A percentile compares a stretch with the other conserved stretches of the same genome.
Conservation (phyloP, 139 green algal species). For the Chlamydomonas schloesseri region DNA sequence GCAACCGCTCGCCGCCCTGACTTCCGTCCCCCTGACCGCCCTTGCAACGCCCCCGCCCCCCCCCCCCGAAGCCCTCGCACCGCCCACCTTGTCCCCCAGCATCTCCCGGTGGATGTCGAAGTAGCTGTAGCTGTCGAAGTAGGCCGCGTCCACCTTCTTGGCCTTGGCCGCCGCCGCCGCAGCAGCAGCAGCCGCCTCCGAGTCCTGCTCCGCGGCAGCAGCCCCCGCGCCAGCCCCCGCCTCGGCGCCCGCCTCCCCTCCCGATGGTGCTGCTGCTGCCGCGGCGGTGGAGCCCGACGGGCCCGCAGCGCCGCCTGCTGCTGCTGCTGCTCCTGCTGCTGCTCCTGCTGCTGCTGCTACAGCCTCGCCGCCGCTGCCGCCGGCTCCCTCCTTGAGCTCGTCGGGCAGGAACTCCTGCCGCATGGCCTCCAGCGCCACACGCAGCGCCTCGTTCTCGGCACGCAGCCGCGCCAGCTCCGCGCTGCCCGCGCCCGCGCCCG, state of each 20-base stretch:
- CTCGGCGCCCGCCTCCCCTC: neutral
- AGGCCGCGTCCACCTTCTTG: slow-evolving; percentile 75
- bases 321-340: neutral
- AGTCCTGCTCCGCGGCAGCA: neutral
- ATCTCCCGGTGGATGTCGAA: slow-evolving; percentile 96
- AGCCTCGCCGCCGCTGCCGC: neutral
- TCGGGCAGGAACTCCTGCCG: slow-evolving; percentile 42
- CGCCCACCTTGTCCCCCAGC: slow-evolving; percentile 81
- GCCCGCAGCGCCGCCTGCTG: neutral
- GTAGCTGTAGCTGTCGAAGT: slow-evolving; percentile 92
- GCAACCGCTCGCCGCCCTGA: too few relatives aligned
- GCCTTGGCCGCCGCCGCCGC: neutral
- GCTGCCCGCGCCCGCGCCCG: neutral
- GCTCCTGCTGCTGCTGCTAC: neutral
- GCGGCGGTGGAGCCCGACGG: neutral
- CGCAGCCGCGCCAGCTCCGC: slow-evolving; percentile 11
- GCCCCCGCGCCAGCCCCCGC: neutral
- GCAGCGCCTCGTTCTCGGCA: slow-evolving; percentile 54
- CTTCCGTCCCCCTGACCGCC: too few relatives aligned
- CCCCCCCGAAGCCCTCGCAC: neutral
- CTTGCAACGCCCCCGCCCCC: too few relatives aligned
- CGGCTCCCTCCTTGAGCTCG: slow-evolving; percentile 39
- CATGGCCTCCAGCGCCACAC: slow-evolving; percentile 19
- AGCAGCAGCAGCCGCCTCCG: neutral
- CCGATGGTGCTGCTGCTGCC: neutral